These are phyloP conservation scores for Trichocladium antarcticum DNA, from an alignment of 495 filamentous ascomycete genomes.

Conservation along the genomic window DNA sequence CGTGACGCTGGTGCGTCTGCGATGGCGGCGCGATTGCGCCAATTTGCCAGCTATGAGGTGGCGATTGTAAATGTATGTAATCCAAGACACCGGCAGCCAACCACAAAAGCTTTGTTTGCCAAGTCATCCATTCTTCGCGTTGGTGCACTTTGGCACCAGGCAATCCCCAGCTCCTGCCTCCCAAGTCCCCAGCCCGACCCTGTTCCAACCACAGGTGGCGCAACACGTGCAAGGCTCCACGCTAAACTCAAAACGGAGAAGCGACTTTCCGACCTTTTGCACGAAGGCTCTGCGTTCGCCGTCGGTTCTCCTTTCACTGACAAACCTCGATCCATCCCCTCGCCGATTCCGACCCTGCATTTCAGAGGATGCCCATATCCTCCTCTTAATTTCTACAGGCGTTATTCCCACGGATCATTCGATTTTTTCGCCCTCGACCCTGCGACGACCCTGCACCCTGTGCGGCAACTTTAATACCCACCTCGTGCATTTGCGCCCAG, in stretches of 20 bases:
- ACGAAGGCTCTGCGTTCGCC: conserved; percentile 29
- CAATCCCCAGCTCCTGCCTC: not conserved
- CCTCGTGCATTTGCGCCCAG: not conserved
- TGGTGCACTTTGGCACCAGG: too few species aligned
- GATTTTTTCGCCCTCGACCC: conserved; percentile 10
- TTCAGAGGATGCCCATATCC: conserved; percentile 15
- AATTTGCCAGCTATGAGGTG: too few species aligned
- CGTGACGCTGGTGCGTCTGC: not conserved
- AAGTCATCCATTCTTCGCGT: too few species aligned
- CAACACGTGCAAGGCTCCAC: conserved; percentile 19
- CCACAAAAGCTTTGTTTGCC: too few species aligned
- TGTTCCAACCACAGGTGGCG: conserved; percentile 4
- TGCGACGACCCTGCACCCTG: not conserved
- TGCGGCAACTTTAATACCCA: conserved; percentile 14
- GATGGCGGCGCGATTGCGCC: too few species aligned
- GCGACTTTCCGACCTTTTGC: conserved; percentile 15
- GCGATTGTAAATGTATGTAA: too few species aligned
- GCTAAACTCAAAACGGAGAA: conserved; percentile 12
- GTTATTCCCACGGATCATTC: conserved; percentile 14
- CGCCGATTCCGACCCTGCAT: conserved; percentile 1
- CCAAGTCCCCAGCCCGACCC: too few species aligned
- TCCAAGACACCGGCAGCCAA: too few species aligned
- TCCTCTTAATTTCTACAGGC: conserved; percentile 19
- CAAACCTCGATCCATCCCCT: conserved; percentile 8
- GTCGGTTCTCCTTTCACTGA: conserved; percentile 14